Evolutionary conservation across 169 alveolate species (phyloP).

Genomic region (Babesia divergens): DNA sequence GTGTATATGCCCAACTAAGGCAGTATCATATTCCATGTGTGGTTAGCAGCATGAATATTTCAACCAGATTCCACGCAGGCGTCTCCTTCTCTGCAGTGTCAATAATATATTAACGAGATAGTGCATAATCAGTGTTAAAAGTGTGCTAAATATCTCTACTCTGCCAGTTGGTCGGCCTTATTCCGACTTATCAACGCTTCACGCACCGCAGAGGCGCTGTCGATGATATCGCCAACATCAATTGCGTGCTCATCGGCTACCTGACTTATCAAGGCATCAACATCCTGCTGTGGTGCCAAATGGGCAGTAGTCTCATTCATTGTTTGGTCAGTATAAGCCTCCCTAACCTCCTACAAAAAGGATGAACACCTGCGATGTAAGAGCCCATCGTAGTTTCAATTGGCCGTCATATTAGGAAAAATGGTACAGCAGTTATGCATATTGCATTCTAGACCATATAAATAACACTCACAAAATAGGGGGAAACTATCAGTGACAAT

Average conservation of each 20-base stretch:
- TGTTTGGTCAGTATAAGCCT: constrained; percentile 31
- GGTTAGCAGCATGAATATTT: too few species aligned
- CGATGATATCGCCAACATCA: constrained; percentile 29
- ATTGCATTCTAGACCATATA: too few species aligned
- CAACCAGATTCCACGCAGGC: not conserved
- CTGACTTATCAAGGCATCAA: constrained; percentile 41
- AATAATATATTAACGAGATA: not conserved
- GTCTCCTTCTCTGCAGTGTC: not conserved
- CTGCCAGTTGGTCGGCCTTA: not conserved
- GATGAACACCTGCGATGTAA: not conserved
- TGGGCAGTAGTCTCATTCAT: constrained; percentile 10
- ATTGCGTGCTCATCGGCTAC: constrained; percentile 64
- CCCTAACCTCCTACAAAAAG: constrained; percentile 33
- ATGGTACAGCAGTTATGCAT: too few species aligned
- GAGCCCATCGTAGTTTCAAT: too few species aligned
- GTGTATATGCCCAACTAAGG: too few species aligned
- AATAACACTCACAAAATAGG: too few species aligned
- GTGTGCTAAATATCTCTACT: not conserved
- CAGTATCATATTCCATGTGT: too few species aligned
- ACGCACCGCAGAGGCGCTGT: constrained; percentile 5
- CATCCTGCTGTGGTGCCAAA: constrained; percentile 48
- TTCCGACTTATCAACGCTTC: constrained; percentile 4
- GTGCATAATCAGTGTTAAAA: not conserved
- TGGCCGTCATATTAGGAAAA: too few species aligned
- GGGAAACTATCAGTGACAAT: too few species aligned